Evolutionary conservation across 768 basidiomycete species (phyloP).

Genomic region (Lactarius sanguifluus): DNA sequence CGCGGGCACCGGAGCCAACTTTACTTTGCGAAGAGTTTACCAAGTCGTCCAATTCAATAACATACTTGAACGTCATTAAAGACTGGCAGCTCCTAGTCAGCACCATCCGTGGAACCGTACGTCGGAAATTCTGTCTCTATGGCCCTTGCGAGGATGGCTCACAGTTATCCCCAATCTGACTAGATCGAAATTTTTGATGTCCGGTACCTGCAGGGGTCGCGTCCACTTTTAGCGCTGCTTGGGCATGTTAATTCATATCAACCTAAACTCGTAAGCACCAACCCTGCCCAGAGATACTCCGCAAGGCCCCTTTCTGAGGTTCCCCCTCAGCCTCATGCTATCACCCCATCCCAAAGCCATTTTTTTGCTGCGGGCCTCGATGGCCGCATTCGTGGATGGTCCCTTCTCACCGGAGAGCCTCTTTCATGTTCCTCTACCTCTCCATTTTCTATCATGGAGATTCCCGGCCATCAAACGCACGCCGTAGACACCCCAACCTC

Average conservation of each 20-base stretch:
- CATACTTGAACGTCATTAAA: constrained; percentile 50
- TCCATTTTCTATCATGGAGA: constrained; percentile 28
- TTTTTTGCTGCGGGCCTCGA: constrained; percentile 74
- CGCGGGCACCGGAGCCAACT: constrained; percentile 35
- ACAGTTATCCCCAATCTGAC: constrained; percentile 11
- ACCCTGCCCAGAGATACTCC: not conserved
- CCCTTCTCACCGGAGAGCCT: constrained; percentile 52
- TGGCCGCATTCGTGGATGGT: constrained; percentile 64
- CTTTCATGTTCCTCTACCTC: constrained; percentile 31
- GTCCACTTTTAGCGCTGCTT: constrained; percentile 48
- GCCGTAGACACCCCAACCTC: constrained; percentile 1
- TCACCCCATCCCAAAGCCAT: constrained; percentile 56
- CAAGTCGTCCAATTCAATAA: constrained; percentile 46
- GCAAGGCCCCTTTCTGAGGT: not conserved
- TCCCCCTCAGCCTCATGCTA: constrained; percentile 52
- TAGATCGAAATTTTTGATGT: constrained; percentile 65
- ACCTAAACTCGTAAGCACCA: constrained; percentile 48
- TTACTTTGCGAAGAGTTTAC: constrained; percentile 44
- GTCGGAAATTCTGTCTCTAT: constrained; percentile 29
- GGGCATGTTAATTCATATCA: constrained; percentile 62
- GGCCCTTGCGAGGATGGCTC: constrained; percentile 2
- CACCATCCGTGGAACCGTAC: constrained; percentile 60
- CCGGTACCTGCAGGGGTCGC: constrained; percentile 47
- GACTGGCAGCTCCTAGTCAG: constrained; percentile 56
- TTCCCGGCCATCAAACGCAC: not conserved